Base-by-base conservation (phyloP, 2,329 filamentous ascomycete species). In the Scedosporium apiospermum region DNA sequence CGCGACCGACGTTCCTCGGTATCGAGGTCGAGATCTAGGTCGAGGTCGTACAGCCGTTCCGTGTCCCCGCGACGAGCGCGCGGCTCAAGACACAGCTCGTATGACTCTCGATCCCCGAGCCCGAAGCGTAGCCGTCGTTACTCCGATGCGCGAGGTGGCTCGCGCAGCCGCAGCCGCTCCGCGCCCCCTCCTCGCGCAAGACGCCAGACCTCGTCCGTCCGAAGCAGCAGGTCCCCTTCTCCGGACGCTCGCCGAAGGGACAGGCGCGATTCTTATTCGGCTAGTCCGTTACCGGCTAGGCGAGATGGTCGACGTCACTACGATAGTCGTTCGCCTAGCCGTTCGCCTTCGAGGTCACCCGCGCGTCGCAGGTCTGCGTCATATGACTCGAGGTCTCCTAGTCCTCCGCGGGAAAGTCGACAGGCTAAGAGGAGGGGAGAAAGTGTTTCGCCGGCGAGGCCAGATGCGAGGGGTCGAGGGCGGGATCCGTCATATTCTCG, bases 11-110 rank as follows among this genome's bases (percentile, higher is more conserved):
- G 68, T 65, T 66, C 70, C 16, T 77, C 76, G 10, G 73, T 71
- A 49, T 77, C 78, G 12, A 74, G 74, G 34, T 79, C 78, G 2
- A 38, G 34, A 12, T 38, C 34, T 14, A 34, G 71, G 51, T 77
- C 78, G 12, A 74, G 74, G 30, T 79, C 78, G 3, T 71, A 71
- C 16, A 81, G 78, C 3, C 71, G 73, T 27, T 68, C 68, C 2
- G 63, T 58, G 3, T 67, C 68, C 3, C 66, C 57, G 10, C 21
- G 41, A 18, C 62, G 59, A 3, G 64, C 63, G 12, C 64, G 65
- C 27, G 57, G 38, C 3, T 59, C 55, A 38, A 63, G 66, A 27
- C 55, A 62, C 21, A 34, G 49, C 27, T 64, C 63, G 9, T 63
- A 60, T 27, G 60, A 62, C 18, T 62, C 63, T 10, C 42, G 60